These are phyloP conservation scores for Yarrowia sp. DNA, from an alignment of 805 yeast species.

Conservation along the genomic window DNA sequence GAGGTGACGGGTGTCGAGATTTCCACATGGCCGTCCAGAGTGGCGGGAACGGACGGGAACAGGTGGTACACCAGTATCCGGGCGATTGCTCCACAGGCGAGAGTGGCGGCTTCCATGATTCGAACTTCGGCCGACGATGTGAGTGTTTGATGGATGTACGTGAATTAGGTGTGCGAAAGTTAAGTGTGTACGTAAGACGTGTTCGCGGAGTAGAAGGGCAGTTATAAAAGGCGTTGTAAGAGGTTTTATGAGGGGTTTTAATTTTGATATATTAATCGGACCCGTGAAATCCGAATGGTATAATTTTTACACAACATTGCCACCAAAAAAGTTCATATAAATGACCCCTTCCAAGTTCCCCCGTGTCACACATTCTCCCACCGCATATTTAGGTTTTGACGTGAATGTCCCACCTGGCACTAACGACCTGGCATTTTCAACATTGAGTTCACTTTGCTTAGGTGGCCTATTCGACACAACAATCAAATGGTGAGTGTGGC, in stretches of 20 bases:
- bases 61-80: conserved; percentile 32
- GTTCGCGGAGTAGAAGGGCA: background rate
- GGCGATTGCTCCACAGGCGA: conserved; percentile 31
- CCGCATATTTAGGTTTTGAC: background rate
- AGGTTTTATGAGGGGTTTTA: too few species aligned
- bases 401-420: conserved; percentile 14
- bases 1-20: conserved; percentile 74
- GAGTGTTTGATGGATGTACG: background rate
- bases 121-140: background rate
- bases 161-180: background rate
- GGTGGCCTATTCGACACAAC: conserved; percentile 22
- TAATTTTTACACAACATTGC: background rate
- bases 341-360: background rate
- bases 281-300: background rate
- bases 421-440: conserved; percentile 24
- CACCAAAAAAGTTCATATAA: background rate
- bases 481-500: conserved; percentile 18
- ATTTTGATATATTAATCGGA: background rate
- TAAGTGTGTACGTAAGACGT: background rate
- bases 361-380: background rate
- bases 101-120: conserved; percentile 17
- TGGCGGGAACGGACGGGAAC: conserved; percentile 35
- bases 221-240: too few species aligned
- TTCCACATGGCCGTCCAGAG: conserved; percentile 54
- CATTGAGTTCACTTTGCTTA: conserved; percentile 22